Evolutionary conservation across 1,284 basidiomycete genomes (phyloP).

Genomic region (Sphaerobolus stellatus): DNA sequence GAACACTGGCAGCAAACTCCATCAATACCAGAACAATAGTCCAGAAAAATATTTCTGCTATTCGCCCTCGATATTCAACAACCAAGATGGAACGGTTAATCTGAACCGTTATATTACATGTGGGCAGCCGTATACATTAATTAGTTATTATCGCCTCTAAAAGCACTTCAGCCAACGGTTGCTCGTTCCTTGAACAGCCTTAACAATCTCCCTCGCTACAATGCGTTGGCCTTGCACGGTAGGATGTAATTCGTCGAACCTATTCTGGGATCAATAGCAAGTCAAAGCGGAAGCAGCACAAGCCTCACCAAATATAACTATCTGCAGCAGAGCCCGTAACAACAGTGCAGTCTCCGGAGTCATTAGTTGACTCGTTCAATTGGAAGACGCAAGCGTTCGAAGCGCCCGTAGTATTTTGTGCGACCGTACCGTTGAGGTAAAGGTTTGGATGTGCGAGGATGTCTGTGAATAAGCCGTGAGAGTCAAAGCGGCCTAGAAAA

Average conservation of each 20-base stretch:
- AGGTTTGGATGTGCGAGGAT: conserved; percentile 47
- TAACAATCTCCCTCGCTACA: conserved; percentile 42
- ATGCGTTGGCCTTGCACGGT: conserved; percentile 56
- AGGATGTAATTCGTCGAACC: conserved; percentile 57
- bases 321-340: conserved; percentile 47
- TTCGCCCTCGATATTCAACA: no score
- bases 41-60: no score
- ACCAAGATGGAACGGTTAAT: no score
- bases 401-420: conserved; percentile 56
- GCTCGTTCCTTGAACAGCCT: conserved; percentile 1
- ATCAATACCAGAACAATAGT: no score
- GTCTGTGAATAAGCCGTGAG: conserved; percentile 48
- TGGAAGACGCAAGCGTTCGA: conserved; percentile 34
- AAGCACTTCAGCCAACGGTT: conserved; percentile 1
- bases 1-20: no score
- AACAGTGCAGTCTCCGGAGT: conserved; percentile 28
- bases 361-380: conserved; percentile 37
- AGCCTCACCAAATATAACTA: conserved; percentile 36
- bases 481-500: conserved; percentile 33
- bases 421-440: conserved; percentile 59
- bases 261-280: conserved; percentile 1
- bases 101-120: no score
- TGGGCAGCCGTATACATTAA: no score
- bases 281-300: neutral
- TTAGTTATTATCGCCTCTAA: no score